phyloP scores from a whole-genome alignment of 2,329 filamentous ascomycete species.

The Aspergillus carbonarius region DNA sequence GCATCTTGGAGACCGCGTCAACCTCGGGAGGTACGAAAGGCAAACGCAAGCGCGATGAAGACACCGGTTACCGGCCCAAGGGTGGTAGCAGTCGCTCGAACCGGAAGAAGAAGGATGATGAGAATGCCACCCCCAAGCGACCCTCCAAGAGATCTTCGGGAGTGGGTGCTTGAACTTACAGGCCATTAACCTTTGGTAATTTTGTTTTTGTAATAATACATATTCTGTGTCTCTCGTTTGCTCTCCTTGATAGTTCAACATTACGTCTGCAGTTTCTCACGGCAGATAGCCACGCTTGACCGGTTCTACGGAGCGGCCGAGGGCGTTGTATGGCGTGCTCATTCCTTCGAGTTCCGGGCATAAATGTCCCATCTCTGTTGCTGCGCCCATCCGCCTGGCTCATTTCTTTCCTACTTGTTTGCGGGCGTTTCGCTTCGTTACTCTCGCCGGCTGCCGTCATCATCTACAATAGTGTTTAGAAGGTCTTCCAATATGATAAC shows the following conservation, averaged over 20 bases:
- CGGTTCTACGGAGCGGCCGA: not conserved
- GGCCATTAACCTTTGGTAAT: not conserved
- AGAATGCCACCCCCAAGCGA: conserved; percentile 31
- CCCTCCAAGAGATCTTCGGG: conserved; percentile 33
- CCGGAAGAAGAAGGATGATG: conserved; percentile 44
- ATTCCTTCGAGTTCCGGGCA: not conserved
- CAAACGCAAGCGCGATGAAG: conserved; percentile 51
- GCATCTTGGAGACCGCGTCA: conserved; percentile 38
- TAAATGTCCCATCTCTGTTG: too few relatives aligned
- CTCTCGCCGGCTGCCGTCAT: too few relatives aligned
- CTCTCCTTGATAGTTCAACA: not conserved
- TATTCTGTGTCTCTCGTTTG: not conserved
- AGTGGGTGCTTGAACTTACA: conserved; percentile 18
- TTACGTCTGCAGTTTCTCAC: not conserved
- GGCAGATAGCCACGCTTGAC: not conserved
- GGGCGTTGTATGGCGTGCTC: not conserved
- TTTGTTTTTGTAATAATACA: conserved; percentile 15
- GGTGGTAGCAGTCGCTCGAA: conserved; percentile 42
- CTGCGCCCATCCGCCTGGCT: too few relatives aligned
- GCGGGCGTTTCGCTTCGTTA: too few relatives aligned
- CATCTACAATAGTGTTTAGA: too few relatives aligned
- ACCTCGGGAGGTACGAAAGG: conserved; percentile 34
- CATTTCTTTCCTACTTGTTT: too few relatives aligned
- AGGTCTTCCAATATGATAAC: too few relatives aligned
- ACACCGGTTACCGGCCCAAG: conserved; percentile 48